Base-by-base conservation (phyloP, 208 protist genomes). In the Leishmania tropica region DNA sequence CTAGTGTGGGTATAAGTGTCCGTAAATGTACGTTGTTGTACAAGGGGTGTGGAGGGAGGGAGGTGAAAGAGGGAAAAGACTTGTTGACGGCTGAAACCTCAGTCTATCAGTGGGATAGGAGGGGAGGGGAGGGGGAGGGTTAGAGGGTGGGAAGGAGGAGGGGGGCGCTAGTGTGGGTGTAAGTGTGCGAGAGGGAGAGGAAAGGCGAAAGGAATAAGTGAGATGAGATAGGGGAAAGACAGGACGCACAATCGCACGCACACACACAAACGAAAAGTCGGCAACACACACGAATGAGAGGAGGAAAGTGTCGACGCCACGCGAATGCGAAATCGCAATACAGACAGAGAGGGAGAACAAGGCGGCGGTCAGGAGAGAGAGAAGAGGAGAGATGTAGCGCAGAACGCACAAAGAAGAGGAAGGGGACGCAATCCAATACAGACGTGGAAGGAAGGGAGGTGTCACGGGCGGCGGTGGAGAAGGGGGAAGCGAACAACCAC, bases 241-340 rank as follows among this genome's bases (percentile, higher is more conserved):
- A 70, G 56, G 51, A 31, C 10, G 65, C 37, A 42, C 65, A 71
- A 31, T n/a, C 65, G 48, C 65, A 54, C 35, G 45, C 28, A 54
- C 68, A 48, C 42, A 73, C 40, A 13, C 62, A 8, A 73, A 7
- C 24, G 3, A 60, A 77, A 81, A 70, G 11, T 17, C 15, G 11
- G 13, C n/a, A 85, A 72, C 76, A 21, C 75, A 53, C 28, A 45
- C 72, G 79, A 79, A 78, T 80, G 74, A 72, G 17, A 45, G 60
- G 71, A 47, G 70, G 24, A 68, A 37, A 86, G 76, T 78, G n/a
- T 31, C 11, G 35, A 21, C 8, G 35, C 31, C 19, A 47, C 3
- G 35, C 48, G 71, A 65, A 60, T 11, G 42, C 37, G 68, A 56
- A 68, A 56, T 53, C n/a, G 47, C 15, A 78, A 42, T 42, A 78